Base-by-base conservation (phyloP, 495 filamentous ascomycete genomes). In the Talaromyces liani region DNA sequence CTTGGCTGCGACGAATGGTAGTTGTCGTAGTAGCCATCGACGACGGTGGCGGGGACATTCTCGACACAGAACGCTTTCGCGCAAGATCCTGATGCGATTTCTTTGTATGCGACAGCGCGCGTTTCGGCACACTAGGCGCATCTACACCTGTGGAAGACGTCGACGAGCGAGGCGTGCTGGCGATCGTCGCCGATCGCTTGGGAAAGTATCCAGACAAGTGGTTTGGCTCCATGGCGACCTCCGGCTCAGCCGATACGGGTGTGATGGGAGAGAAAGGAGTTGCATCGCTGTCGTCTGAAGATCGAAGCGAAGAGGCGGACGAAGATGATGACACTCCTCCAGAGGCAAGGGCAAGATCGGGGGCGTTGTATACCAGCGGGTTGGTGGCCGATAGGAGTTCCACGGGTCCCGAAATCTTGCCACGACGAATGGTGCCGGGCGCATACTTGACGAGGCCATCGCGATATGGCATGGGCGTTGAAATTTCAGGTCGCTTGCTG, bases 321-420 rank as follows among this genome's bases (percentile, higher is more conserved):
- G 84, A 81, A 0, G 82, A 76, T 29, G 79, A 74, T 64, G 79
- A 71, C 54, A 65, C 79, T 4, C 36, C 36, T 0, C 36, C 36
- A 41, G 36, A 14, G 22, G 53, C 53, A 61, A 80, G 84, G 67
- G 78, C 82, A 66, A 91, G 82, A 71, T 92, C 88, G 27, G 94
- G 95, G 10, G 94, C 92, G 69, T 93, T 92, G 81, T 94, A 96
- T 18, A 91, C 89, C 18, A 97, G 87, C 87, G 93, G 91, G 73
- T 98, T 98, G 63, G 95, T 98, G 4, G 95, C 96, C 20, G 93
- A 96, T 29, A 97, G 75, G 53, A 98, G 80, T 72, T 90, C 87
- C 55, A 97, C 81, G 2, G 94, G 94, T 10, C 82, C 84, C 20
- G 94, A 98, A 70, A 98, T 98, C 77, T 94, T 80, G 67, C 74